phyloP scores from a whole-genome alignment of 202 grass and related monocot species.

The Miscanthus sacchariflorus region DNA sequence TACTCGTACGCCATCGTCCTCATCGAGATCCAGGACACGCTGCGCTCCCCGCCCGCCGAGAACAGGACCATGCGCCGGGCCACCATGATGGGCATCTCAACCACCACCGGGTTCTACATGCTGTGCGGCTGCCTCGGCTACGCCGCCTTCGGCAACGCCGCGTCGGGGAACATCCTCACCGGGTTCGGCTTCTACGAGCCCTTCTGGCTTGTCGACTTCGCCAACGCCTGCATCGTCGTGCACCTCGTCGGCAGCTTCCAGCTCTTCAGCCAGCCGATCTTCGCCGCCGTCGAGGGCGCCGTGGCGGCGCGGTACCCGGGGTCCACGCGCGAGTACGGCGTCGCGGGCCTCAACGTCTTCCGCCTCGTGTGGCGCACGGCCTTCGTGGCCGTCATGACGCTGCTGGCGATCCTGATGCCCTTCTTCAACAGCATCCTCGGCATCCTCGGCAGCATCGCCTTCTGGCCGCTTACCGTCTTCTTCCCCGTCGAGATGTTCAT shows the following conservation, averaged over 20 bases:
- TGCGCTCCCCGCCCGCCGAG: no score
- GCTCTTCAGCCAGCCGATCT: slow-evolving; percentile 86
- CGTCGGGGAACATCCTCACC: slow-evolving; percentile 82
- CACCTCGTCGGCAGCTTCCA: slow-evolving; percentile 87
- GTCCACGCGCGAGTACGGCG: not conserved
- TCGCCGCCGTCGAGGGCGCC: slow-evolving; percentile 60
- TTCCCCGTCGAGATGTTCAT: slow-evolving; percentile 85
- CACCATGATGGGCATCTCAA: no score
- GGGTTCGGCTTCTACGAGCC: slow-evolving; percentile 95
- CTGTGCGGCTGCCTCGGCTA: slow-evolving; percentile 95
- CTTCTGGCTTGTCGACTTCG: slow-evolving; percentile 87
- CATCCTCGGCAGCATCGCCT: slow-evolving; percentile 20
- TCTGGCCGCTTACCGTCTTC: slow-evolving; percentile 84
- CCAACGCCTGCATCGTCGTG: slow-evolving; percentile 77
- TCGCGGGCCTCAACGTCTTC: slow-evolving; percentile 49
- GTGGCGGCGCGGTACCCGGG: no score
- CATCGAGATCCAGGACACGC: no score
- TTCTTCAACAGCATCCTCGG: no score
- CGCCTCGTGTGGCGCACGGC: slow-evolving; percentile 67
- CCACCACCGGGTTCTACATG: slow-evolving; percentile 66
- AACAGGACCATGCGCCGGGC: no score
- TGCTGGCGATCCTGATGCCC: slow-evolving; percentile 52
- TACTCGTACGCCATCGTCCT: no score
- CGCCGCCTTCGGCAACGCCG: slow-evolving; percentile 78
- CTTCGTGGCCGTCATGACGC: slow-evolving; percentile 64